phyloP scores from a whole-genome alignment of 495 filamentous ascomycete species.

The Neurospora intermedia region DNA sequence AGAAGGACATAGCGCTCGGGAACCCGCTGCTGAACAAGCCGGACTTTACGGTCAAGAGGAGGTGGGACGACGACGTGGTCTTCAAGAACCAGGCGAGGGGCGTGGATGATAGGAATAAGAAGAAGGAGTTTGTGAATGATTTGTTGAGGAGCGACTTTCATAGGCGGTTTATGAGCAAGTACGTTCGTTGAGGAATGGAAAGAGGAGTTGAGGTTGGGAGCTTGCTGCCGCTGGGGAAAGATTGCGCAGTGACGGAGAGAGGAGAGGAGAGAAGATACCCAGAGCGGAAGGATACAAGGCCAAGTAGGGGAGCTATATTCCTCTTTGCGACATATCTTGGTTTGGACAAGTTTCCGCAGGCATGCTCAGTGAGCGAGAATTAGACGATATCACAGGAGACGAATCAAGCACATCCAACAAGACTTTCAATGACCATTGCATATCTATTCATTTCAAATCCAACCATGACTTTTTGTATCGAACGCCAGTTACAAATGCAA shows the following conservation, averaged over 20 bases:
- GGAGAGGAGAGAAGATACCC: neutral
- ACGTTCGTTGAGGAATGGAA: slow-evolving; percentile 39
- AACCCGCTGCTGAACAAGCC: slow-evolving; percentile 79
- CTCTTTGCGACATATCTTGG: neutral
- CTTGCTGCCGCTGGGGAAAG: neutral
- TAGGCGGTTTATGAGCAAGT: slow-evolving; percentile 87
- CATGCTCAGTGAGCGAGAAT: neutral
- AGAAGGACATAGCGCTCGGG: slow-evolving; percentile 80
- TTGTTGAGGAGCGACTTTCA: slow-evolving; percentile 93
- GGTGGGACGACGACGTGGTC: slow-evolving; percentile 99
- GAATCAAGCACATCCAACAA: neutral
- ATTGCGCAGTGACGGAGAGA: neutral
- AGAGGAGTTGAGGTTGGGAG: neutral
- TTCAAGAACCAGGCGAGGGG: slow-evolving; percentile 98
- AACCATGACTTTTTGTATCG: neutral
- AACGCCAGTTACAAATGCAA: neutral
- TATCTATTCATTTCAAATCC: neutral
- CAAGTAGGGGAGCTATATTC: neutral
- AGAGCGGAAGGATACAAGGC: neutral
- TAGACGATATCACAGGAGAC: neutral
- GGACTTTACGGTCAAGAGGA: slow-evolving; percentile 65
- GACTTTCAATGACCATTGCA: neutral
- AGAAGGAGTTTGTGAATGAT: slow-evolving; percentile 97
- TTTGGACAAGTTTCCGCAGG: neutral
- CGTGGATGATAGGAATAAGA: slow-evolving; percentile 80